Evolutionary conservation across 2,329 filamentous ascomycete species (phyloP), one percentile per base, ranked within the genome.

Genomic region (Calonectria fujianensis): DNA sequence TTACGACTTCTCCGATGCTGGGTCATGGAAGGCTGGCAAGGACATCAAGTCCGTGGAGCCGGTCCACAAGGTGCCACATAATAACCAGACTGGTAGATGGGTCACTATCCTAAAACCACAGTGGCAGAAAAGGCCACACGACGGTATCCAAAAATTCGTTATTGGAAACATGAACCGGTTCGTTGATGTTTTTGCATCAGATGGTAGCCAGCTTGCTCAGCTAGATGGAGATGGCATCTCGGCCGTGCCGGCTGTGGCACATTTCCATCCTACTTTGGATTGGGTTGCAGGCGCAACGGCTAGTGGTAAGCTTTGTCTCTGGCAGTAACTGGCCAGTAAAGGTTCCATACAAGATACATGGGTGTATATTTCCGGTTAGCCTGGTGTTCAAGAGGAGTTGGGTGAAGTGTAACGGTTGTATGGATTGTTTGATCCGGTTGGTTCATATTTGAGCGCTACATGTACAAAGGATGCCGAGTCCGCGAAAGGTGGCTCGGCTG

Each of bases 141-240:
- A 97, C 73, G 93, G 93, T 10, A 92, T 97, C 7, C 93, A 98
- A 76, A 95, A 96, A 75, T 96, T 99, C 80, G 94, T 92, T 31
- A 96, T 99, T 72, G 97, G 95, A 1, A 99, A 98, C 80, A 98
- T 98, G 97, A 98, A 98, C 82, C 92, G 97, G 1, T 98, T 98
- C 80, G 95, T 98, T 1, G 97, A 99, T 82, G 91, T 99, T 0
- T 99, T 94, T 83, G 94, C 94, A 0, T 90, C 92, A 0, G 91
- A 94, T 64, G 97, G 97, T 0, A 93, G 95, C 80, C 96, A 98
- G 83, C 86, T 99, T 5, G 96, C 95, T 0, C 96, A 98, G 84
- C 85, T 98, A 0, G 95, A 93, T 1, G 95, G 96, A 0, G 95
- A 98, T 0, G 95, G 94, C 0, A 98, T 99, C 79, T 98, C 96